Base-by-base conservation (phyloP, 441 rosid species). In the Gossypium lobatum region DNA sequence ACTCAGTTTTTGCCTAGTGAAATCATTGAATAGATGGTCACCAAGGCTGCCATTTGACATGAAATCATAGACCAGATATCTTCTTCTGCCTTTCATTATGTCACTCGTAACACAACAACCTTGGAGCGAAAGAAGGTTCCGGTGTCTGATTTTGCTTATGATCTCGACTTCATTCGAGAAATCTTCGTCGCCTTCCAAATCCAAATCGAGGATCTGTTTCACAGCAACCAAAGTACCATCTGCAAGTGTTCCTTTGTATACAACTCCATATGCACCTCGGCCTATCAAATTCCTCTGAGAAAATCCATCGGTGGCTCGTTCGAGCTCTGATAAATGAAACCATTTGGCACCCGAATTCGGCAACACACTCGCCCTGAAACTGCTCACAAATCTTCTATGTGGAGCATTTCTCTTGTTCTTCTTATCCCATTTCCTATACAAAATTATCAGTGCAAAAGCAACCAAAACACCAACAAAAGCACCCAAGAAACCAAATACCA, bases 61-160 rank as follows among this genome's bases (percentile, higher is more conserved):
- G 87, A 79, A 89, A 71, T 89, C 91, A 20, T 80, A 87, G 0
- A 87, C 83, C n/a, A 89, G 74, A 61, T 74, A 89, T 64, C 93
- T 81, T 72, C 84, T 81, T 70, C 80, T 76, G 34, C 90, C 88
- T n/a, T 31, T 37, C 3, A 16, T 61, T 42, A 75, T 64, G 62
- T 88, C 88, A 26, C 88, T 84, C 3, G 86, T 11, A 2, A 89
- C 83, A 16, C 93, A 89, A 42, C 93, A 89, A 6, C 93, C 93
- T 25, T 88, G 72, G 5, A 89, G 93, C 9, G 91, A 81, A 1
- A 87, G 85, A 13, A 87, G 89, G 65, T 84, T 87, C 57, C 89
- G 68, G 75, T 89, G 93, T 76, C 87, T 79, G 6, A 89, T 82
- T 58, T 83, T 89, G 84, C 91, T 85, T 39, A 89, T 85, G 70